Percentiles rank a stretch among this genome's conserved stretches.
phyloP scores from a whole-genome alignment of 495 filamentous ascomycete species.

The Ascobolus immersus region DNA sequence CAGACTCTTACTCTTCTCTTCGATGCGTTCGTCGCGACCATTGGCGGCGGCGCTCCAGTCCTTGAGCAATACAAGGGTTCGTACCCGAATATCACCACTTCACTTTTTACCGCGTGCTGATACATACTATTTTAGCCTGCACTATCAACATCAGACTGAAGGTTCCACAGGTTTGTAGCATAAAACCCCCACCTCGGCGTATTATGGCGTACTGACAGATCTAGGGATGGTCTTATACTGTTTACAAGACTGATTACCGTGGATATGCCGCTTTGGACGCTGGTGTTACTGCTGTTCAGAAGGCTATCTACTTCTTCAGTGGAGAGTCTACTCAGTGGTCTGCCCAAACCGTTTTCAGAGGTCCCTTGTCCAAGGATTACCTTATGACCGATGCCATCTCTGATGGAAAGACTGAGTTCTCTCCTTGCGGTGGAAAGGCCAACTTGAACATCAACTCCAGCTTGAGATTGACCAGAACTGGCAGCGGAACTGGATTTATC shows the following conservation, averaged over 20 bases:
- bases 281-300: constrained; percentile 22
- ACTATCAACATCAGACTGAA: no score
- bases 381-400: constrained; percentile 6
- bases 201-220: no score
- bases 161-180: no score
- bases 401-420: not conserved
- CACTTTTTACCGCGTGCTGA: no score
- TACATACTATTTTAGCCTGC: no score
- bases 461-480: constrained; percentile 1
- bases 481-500: constrained; percentile 13
- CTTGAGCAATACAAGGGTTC: no score
- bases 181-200: no score
- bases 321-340: constrained; percentile 16
- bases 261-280: constrained; percentile 22
- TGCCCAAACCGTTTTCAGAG: constrained; percentile 12
- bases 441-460: not conserved
- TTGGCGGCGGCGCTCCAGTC: no score
- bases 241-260: constrained; percentile 27
- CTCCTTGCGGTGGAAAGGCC: not conserved
- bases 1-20: no score
- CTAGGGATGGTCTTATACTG: constrained; percentile 28
- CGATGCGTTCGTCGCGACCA: no score
- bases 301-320: constrained; percentile 28
- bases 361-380: constrained; percentile 13
- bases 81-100: no score